Evolutionary conservation across 1,284 basidiomycete species (phyloP).

Genomic region (Fomes fomentarius): DNA sequence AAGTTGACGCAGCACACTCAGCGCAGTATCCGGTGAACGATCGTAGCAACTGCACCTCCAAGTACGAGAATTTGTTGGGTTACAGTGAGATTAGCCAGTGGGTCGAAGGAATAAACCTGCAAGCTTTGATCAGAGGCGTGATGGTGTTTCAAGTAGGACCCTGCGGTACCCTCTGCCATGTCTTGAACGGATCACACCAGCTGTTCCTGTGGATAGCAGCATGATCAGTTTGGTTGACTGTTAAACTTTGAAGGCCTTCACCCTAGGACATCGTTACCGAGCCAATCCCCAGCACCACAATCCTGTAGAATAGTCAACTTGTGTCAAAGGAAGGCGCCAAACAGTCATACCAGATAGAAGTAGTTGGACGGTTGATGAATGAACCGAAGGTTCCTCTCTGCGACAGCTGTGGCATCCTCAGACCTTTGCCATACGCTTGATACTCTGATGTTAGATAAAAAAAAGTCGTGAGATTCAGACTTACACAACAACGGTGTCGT

Average conservation of each 20-base stretch:
- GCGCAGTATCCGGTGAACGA: too few species aligned
- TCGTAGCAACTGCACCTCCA: conserved; percentile 58
- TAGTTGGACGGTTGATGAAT: conserved; percentile 32
- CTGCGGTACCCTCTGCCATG: conserved; percentile 62
- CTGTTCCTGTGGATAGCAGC: conserved; percentile 35
- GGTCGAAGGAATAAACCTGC: conserved; percentile 70
- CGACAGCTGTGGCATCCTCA: conserved; percentile 24
- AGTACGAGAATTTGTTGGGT: conserved; percentile 56
- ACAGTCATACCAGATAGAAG: conserved; percentile 30
- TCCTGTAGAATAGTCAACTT: conserved; percentile 53
- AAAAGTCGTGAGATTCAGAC: conserved; percentile 16
- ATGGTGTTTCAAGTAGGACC: neutral
- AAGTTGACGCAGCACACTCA: too few species aligned
- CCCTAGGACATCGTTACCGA: conserved; percentile 49
- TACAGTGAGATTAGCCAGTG: conserved; percentile 54
- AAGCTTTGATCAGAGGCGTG: neutral
- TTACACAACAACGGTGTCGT: conserved; percentile 73
- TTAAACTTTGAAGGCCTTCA: neutral
- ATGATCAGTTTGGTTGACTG: neutral
- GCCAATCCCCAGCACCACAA: conserved; percentile 80
- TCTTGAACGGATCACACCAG: conserved; percentile 78
- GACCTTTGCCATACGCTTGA: conserved; percentile 31
- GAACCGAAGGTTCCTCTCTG: conserved; percentile 21
- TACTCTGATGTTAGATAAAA: neutral
- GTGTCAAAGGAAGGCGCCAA: neutral